phyloP scores from a whole-genome alignment of 345 rosid genomes.

The Sapria himalayana region DNA sequence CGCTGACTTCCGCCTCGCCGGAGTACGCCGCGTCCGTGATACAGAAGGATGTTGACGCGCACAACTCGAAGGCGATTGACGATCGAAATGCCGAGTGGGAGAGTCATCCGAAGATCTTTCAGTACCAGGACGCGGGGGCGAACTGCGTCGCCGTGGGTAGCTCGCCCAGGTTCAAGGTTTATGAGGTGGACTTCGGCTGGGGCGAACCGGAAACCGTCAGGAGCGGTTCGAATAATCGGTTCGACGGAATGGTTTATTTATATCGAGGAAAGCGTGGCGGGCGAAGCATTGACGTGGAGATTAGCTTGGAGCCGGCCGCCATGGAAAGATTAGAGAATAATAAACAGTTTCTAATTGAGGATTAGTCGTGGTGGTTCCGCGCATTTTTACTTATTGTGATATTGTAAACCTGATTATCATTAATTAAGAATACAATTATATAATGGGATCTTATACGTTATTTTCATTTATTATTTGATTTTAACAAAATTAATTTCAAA shows the following conservation, averaged over 20 bases:
- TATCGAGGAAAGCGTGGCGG: slow-evolving; percentile 86
- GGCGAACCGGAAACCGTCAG: slow-evolving; percentile 69
- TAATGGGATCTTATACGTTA: too few relatives aligned
- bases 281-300: slow-evolving; percentile 71
- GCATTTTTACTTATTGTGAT: too few relatives aligned
- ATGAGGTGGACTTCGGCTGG: slow-evolving; percentile 86
- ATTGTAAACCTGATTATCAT: too few relatives aligned
- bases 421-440: too few relatives aligned
- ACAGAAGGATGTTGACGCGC: slow-evolving; percentile 49
- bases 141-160: slow-evolving; percentile 84
- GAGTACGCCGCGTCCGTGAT: slow-evolving; percentile 48
- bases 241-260: slow-evolving; percentile 88
- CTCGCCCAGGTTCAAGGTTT: slow-evolving; percentile 84
- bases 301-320: slow-evolving; percentile 36
- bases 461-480: too few relatives aligned
- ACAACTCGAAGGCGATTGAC: slow-evolving; percentile 46
- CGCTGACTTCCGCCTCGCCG: slow-evolving; percentile 37
- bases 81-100: slow-evolving; percentile 70
- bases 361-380: slow-evolving; percentile 1
- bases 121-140: slow-evolving; percentile 69
- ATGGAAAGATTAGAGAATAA: slow-evolving; percentile 65
- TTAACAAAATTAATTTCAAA: too few relatives aligned
- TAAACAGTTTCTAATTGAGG: slow-evolving; percentile 30
- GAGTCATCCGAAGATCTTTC: slow-evolving; percentile 51
- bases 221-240: slow-evolving; percentile 70